phyloP scores from a whole-genome alignment of 768 basidiomycete genomes.

The Cystofilobasidium macerans region DNA sequence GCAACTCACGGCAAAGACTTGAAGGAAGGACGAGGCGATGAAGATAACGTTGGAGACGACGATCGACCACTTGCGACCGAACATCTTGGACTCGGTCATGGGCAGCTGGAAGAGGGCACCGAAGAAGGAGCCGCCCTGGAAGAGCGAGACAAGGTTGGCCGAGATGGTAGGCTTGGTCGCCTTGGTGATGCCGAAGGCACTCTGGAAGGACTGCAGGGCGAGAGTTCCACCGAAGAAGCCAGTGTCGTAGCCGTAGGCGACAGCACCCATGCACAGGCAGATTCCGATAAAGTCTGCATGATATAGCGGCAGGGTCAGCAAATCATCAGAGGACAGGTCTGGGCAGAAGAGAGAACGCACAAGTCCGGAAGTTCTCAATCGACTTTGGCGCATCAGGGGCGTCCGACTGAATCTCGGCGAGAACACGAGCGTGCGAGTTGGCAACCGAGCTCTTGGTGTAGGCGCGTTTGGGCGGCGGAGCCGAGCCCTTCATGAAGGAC shows the following conservation, averaged over 20 bases:
- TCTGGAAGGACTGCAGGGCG: slow-evolving; percentile 42
- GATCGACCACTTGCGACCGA: slow-evolving; percentile 29
- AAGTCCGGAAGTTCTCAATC: slow-evolving; percentile 11
- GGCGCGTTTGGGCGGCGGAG: background rate
- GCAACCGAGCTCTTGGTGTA: slow-evolving; percentile 1
- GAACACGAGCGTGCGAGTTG: slow-evolving; percentile 2
- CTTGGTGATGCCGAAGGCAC: slow-evolving; percentile 42
- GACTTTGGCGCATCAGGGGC: slow-evolving; percentile 7
- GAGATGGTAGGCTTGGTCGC: slow-evolving; percentile 28
- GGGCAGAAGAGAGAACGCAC: too few relatives aligned
- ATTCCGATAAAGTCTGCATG: background rate
- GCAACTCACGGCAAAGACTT: slow-evolving; percentile 26
- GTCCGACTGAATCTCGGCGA: background rate
- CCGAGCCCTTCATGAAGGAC: background rate
- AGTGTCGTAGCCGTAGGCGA: slow-evolving; percentile 22
- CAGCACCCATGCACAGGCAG: slow-evolving; percentile 14
- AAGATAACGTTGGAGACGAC: slow-evolving; percentile 30
- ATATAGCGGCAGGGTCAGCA: too few relatives aligned
- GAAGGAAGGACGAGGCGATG: slow-evolving; percentile 29
- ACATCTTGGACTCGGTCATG: slow-evolving; percentile 27
- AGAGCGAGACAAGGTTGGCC: slow-evolving; percentile 31
- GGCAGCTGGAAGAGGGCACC: slow-evolving; percentile 29
- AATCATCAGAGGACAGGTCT: too few relatives aligned
- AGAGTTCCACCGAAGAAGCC: slow-evolving; percentile 46
- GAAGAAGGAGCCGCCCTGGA: slow-evolving; percentile 33